Conservation (phyloP, 257 asterid species). For the Solanum peruvianum region DNA sequence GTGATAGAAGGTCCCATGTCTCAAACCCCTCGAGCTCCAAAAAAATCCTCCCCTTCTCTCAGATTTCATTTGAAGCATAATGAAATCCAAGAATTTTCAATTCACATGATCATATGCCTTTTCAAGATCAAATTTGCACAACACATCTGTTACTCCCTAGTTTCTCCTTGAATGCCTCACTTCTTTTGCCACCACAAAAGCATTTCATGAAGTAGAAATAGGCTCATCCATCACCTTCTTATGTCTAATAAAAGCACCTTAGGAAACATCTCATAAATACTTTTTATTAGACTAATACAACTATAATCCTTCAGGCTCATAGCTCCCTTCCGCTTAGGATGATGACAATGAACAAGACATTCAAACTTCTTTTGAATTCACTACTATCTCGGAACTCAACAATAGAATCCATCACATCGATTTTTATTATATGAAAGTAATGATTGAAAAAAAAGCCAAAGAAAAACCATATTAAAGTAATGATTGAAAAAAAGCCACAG, state of each 20-base stretch:
- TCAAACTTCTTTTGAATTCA: neutral
- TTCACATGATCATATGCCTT: neutral
- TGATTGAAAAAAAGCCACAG: neutral
- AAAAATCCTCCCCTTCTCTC: neutral
- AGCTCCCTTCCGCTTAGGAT: neutral
- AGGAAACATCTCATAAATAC: neutral
- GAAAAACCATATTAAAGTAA: neutral
- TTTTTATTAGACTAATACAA: neutral
- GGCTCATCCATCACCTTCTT: neutral
- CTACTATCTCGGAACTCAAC: neutral
- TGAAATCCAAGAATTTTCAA: neutral
- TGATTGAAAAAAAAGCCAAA: neutral
- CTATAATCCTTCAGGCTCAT: neutral
- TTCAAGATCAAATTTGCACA: neutral
- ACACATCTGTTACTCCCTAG: neutral
- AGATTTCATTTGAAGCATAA: neutral
- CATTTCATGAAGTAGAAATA: neutral
- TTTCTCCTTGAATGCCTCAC: neutral
- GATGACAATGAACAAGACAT: neutral
- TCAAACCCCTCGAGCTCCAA: neutral
- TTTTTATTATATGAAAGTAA: neutral
- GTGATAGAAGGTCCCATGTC: neutral
- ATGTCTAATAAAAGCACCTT: neutral
- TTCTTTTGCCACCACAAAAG: neutral
- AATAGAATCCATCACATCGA: neutral